Percentiles rank a stretch among this genome's conserved stretches.
Evolutionary conservation across 805 yeast genomes (phyloP).

Genomic region (Cyberlindnera nakhonratchasimensis): DNA sequence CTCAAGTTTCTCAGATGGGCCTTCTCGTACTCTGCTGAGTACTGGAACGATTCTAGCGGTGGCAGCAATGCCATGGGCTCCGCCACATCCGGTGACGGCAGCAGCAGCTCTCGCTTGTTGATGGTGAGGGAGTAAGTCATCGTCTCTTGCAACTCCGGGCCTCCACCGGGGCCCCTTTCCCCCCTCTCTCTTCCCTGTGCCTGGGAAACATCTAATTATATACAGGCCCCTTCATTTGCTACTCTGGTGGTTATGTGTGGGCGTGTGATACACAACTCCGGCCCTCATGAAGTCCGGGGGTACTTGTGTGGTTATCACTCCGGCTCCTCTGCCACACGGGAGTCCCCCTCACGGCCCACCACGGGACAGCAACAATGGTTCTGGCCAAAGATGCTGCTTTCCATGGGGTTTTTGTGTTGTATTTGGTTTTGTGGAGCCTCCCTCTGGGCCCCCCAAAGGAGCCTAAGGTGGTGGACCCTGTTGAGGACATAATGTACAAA

Average conservation of each 20-base stretch:
- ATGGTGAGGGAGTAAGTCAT: constrained; percentile 6
- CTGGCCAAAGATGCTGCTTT: no score
- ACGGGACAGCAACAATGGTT: no score
- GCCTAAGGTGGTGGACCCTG: neutral
- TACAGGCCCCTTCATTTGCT: neutral
- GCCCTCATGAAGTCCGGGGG: neutral
- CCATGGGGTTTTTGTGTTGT: no score
- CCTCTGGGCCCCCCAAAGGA: no score
- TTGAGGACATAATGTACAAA: neutral
- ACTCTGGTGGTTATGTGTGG: constrained; percentile 1
- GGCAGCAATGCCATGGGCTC: neutral
- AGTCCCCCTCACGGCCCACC: no score
- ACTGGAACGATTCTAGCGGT: constrained; percentile 6
- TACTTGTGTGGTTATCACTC: constrained; percentile 4
- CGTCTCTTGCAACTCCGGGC: neutral
- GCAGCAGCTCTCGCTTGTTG: constrained; percentile 8
- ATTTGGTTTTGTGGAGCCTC: no score
- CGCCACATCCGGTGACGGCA: constrained; percentile 4
- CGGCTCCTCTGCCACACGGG: no score
- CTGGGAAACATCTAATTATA: neutral
- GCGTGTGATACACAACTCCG: neutral
- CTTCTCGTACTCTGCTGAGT: constrained; percentile 6
- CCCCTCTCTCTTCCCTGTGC: no score
- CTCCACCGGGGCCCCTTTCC: no score
- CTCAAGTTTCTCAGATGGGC: constrained; percentile 2